Base-by-base conservation (phyloP, 2,329 filamentous ascomycete genomes). In the Ophiognomonia clavigignenti-juglandacearum region DNA sequence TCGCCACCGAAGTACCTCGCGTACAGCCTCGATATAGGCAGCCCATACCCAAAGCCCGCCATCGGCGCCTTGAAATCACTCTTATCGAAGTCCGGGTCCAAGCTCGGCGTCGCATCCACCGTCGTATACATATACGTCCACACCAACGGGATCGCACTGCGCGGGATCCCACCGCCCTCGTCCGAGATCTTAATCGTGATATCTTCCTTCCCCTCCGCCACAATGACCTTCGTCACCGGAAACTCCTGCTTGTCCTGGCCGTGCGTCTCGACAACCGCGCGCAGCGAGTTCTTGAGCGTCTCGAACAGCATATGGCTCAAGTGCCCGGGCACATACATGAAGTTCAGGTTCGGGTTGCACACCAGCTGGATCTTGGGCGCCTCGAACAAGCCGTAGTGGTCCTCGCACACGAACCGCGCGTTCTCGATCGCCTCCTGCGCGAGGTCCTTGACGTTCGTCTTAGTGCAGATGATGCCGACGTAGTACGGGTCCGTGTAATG, bases 101-200 rank as follows among this genome's bases (percentile, higher is more conserved):
- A 73, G 62, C 84, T 95, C 13, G 93, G 93, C 19, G 93, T 97
- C 58, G 91, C 83, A 66, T 97, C 93, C 54, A 98, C 93, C 2
- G 93, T 98, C 29, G 93, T 98, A 67, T 98, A 98, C 93, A 97
- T 98, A 67, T 98, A 98, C 11, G 93, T 98, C 93, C 93, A 98
- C n/a, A 97, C 93, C 13, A 98, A 77, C 5, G 93, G 93, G 54
- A 98, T 97, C 43, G 89, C 82, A 59, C 87, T 95, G 59, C 93
- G 77, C 0, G 93, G 90, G 44, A 98, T 97, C 53, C 93, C 93
- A 54, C 93, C 93, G 50, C 93, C 93, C 69, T 98, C 93, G 64
- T 98, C 93, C 4, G 86, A 88, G 58, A 98, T 86, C 71, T 98
- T 98, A 73, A 98, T 96, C 5, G 93, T 98, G 60, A 98, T 98